Evolutionary conservation across 1,284 basidiomycete species (phyloP), one percentile per base, ranked within the genome.

Genomic region (Puccinia sorghi): DNA sequence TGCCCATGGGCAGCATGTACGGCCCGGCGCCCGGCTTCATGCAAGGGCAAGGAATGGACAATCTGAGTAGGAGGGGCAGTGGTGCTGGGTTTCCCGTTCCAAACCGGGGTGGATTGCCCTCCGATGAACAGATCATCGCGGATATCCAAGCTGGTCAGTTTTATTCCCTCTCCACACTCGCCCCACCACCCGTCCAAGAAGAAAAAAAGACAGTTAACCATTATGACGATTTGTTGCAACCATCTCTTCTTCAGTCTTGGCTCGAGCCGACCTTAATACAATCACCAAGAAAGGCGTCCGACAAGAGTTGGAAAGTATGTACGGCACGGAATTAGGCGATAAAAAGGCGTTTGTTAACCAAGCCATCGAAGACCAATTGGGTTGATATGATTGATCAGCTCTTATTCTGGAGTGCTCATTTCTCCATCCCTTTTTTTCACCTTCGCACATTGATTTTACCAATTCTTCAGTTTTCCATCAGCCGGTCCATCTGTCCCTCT

Each of bases 221-320:
- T 61, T 41, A 13, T 32, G 32, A 15, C 6, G 11, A 37, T 8
- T 17, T 46, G 64, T 32, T 66, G 43, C 41, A 32, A 32, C 63
- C 48, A 25, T 73, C n/a, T 39, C 57, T 72, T 46, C 89, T 4
- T 90, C 95, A 43, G 88, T 95, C 56, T 86, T 96, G 77, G 87
- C 87, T 22, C 86, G 86, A 27, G 93, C 93, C 0, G 93, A 97
- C 85, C 86, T 97, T 74, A 93, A 93, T 83, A 90, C 89, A 25
- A 88, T 96, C 78, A 96, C 94, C 69, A 97, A 97, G 87, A 90
- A 93, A 81, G 91, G 91, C 81, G 90, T 97, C 75, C 88, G 94
- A 67, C 88, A 89, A 80, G 89, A 90, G 83, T 86, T 97, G 70
- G 82, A 83, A 72, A 22, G 9, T 37, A 64, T 73, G 67, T 83